phyloP scores from a whole-genome alignment of 129 eudicot genomes.

The Flaveria linearis region DNA sequence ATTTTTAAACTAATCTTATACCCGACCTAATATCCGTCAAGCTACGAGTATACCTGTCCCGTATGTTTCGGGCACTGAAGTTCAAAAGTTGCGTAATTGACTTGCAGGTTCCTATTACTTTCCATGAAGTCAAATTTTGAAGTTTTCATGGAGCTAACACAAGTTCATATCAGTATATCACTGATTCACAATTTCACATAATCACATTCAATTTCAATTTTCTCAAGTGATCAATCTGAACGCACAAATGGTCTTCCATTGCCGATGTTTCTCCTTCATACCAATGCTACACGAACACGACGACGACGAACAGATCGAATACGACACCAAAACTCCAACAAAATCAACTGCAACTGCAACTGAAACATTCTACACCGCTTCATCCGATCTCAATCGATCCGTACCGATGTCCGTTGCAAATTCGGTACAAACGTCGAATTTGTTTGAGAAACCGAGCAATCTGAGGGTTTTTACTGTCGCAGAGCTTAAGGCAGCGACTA shows the following conservation, averaged over 20 bases:
- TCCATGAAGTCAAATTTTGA: neutral
- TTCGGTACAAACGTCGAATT: slow-evolving; percentile 18
- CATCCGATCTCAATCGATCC: neutral
- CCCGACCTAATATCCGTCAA: no score
- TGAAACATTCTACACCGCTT: slow-evolving; percentile 12
- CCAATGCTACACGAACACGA: neutral
- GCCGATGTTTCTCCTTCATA: slow-evolving; percentile 32
- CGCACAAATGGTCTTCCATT: slow-evolving; percentile 27
- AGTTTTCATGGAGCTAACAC: neutral
- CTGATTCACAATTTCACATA: neutral
- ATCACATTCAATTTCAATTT: no score
- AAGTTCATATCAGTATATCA: neutral
- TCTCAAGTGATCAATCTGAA: neutral
- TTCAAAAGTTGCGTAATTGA: neutral
- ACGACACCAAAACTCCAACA: slow-evolving; percentile 1
- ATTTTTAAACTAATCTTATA: no score
- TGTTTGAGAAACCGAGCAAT: slow-evolving; percentile 51
- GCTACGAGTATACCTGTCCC: no score
- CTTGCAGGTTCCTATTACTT: neutral
- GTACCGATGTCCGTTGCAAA: neutral
- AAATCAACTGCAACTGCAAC: slow-evolving; percentile 3
- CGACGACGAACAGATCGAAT: slow-evolving; percentile 7
- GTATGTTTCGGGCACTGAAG: no score
- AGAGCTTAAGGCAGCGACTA: slow-evolving; percentile 62
- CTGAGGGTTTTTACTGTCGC: slow-evolving; percentile 55